These are phyloP conservation scores for Emergomyces orientalis DNA, from an alignment of 2,329 filamentous ascomycete species.

Conservation along the genomic window DNA sequence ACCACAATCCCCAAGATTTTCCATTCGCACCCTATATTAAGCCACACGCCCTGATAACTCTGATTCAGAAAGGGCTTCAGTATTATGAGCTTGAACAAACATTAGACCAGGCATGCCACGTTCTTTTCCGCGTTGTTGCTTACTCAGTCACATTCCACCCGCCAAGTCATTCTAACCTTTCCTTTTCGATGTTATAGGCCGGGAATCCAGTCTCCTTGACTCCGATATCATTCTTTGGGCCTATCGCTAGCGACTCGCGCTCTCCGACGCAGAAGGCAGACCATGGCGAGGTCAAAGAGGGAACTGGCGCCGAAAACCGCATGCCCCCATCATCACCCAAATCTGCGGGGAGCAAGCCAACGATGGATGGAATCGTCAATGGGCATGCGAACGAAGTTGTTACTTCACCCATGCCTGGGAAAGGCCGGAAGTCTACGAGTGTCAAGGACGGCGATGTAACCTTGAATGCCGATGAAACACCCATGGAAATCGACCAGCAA, in stretches of 20 bases:
- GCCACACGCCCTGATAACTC: constrained; percentile 49
- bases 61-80: constrained; percentile 55
- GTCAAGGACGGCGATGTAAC: constrained; percentile 27
- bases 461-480: constrained; percentile 25
- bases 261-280: constrained; percentile 20
- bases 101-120: constrained; percentile 38
- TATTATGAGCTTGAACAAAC: constrained; percentile 44
- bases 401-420: constrained; percentile 24
- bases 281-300: constrained; percentile 14
- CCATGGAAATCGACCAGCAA: constrained; percentile 37
- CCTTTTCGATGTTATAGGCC: constrained; percentile 23
- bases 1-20: constrained; percentile 51
- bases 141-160: constrained; percentile 2
- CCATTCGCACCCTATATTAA: constrained; percentile 53
- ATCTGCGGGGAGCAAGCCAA: constrained; percentile 23
- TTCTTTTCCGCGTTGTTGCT: constrained; percentile 2
- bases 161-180: constrained; percentile 5
- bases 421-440: constrained; percentile 22
- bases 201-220: constrained; percentile 29
- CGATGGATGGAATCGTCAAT: constrained; percentile 30
- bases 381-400: constrained; percentile 28
- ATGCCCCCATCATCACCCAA: constrained; percentile 22
- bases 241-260: constrained; percentile 30
- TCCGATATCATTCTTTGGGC: constrained; percentile 40
- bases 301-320: constrained; percentile 23